Evolutionary conservation across 176 grass and related monocot genomes (phyloP).

Genomic region (Zizania latifolia): DNA sequence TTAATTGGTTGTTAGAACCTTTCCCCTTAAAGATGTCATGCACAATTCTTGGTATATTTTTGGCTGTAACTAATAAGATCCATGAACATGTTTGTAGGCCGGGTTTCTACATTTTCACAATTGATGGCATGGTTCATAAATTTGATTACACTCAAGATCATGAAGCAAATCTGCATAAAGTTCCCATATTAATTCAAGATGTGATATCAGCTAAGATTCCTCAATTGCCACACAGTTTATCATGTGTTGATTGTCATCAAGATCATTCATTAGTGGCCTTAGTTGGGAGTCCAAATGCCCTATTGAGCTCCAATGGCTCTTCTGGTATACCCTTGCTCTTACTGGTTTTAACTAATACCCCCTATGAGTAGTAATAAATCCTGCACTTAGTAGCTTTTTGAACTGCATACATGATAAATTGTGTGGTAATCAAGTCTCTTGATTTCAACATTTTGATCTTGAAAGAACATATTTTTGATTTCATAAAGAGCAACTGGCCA

Average conservation of each 20-base stretch:
- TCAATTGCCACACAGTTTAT: constrained; percentile 63
- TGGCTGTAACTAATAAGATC: constrained; percentile 31
- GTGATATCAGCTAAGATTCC: constrained; percentile 30
- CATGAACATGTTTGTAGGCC: constrained; percentile 47
- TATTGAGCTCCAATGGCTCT: constrained; percentile 36
- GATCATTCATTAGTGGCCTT: constrained; percentile 52
- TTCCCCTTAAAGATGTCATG: constrained; percentile 6
- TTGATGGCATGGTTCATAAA: constrained; percentile 62
- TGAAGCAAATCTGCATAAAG: constrained; percentile 27
- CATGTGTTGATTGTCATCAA: constrained; percentile 70
- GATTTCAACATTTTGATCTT: neutral
- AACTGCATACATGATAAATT: neutral
- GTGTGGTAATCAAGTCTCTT: neutral
- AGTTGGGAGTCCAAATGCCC: constrained; percentile 51
- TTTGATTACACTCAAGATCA: constrained; percentile 52
- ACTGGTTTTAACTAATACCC: constrained; percentile 17
- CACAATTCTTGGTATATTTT: constrained; percentile 14
- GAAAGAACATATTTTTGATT: neutral
- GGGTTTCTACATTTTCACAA: constrained; percentile 56
- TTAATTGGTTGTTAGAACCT: constrained; percentile 31
- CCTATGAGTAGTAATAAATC: neutral
- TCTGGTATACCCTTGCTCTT: constrained; percentile 48
- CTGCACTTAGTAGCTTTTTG: neutral
- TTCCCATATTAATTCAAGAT: constrained; percentile 44
- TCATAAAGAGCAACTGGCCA: constrained; percentile 1